phyloP scores from a whole-genome alignment of 768 basidiomycete species.

The Lepiota subincarnata region DNA sequence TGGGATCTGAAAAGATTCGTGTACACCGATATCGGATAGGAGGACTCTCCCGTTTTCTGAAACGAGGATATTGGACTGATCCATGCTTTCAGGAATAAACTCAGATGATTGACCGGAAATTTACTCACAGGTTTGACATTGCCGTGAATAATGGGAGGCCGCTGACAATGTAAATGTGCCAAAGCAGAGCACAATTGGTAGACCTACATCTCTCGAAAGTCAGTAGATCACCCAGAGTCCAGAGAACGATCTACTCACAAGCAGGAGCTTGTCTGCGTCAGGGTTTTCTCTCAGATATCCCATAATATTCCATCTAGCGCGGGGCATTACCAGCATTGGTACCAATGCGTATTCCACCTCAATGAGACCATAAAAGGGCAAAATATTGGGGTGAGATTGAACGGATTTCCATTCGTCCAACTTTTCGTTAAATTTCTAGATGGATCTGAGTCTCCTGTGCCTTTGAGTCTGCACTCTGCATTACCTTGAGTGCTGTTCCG shows the following conservation, averaged over 20 bases:
- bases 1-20: background rate
- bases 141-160: constrained; percentile 10
- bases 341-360: constrained; percentile 4
- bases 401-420: constrained; percentile 18
- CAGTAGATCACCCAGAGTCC: background rate
- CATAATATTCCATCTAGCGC: constrained; percentile 14
- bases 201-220: background rate
- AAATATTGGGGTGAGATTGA: constrained; percentile 15
- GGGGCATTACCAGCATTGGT: constrained; percentile 7
- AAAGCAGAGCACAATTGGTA: constrained; percentile 1
- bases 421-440: constrained; percentile 8
- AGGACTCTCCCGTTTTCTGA: background rate
- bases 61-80: constrained; percentile 9
- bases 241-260: constrained; percentile 6
- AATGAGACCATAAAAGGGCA: constrained; percentile 15
- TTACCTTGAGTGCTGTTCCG: background rate
- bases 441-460: background rate
- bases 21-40: constrained; percentile 8
- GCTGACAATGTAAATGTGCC: constrained; percentile 3
- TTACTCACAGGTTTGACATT: constrained; percentile 1
- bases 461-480: too few species aligned
- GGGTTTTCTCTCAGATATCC: constrained; percentile 12
- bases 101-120: background rate
- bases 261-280: background rate
- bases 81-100: background rate